Base-by-base conservation (phyloP, 495 filamentous ascomycete species). In the Penicillium roqueforti region DNA sequence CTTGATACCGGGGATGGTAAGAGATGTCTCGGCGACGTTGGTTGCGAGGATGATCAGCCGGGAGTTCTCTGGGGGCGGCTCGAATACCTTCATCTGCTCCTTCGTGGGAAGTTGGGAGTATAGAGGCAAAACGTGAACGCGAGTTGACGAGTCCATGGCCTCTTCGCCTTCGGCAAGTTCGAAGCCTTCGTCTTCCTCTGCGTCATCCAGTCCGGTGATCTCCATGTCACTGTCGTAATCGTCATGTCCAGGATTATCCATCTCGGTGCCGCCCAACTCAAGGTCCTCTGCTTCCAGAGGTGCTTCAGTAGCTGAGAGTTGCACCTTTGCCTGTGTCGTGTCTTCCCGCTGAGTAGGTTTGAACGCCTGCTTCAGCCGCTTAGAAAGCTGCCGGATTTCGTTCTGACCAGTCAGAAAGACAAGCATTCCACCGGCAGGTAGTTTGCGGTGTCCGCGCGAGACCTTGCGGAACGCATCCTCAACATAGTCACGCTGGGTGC, bases 321-420 rank as follows among this genome's bases (percentile, higher is more conserved):
- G 80, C 11, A 92, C 85, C 51, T 80, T 83, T 1, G 83, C 84
- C 16, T 80, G 79, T n/a, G 74, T 63, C 4, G 70, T 68, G 26
- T 82, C 68, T 28, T 71, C 77, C 32, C 81, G 69, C 53, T 77
- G 69, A 6, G 82, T 81, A 18, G 81, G 76, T 34, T 76, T 80
- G 60, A 95, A 93, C 4, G 83, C 75, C 53, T 87, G 76, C 64
- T 86, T 89, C 39, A 99, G 68, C 49, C 79, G 80, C 65, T 91
- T 92, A 43, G 85, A 83, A 6, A 99, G 76, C 20, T 83, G 79
- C 23, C 75, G 76, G 60, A 99, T 97, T 62, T 99, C 95, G 51
- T 88, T 87, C 63, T 96, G 90, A 9, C 95, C 91, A 10, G 95
- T 99, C 49, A 99, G 71, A 60, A 99, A 99, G 10, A 99, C 92